phyloP scores from a whole-genome alignment of 768 basidiomycete genomes.

The Wakefieldia striispora region DNA sequence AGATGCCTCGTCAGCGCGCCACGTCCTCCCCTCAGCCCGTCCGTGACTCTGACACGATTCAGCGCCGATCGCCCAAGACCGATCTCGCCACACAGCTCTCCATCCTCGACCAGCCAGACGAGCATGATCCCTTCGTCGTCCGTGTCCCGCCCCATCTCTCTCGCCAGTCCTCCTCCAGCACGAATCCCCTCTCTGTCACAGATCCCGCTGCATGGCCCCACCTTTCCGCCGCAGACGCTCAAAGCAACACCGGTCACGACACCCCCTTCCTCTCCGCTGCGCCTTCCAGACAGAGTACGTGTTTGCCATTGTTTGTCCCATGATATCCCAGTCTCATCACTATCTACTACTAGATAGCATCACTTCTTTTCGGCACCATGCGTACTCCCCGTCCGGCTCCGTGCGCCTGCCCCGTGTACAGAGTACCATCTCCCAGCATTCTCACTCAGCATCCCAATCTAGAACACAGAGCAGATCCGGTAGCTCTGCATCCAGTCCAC shows the following conservation, averaged over 20 bases:
- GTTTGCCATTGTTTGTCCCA: slow-evolving; percentile 14
- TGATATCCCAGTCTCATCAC: slow-evolving; percentile 5
- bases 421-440: slow-evolving; percentile 30
- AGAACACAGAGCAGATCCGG: slow-evolving; percentile 43
- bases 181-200: slow-evolving; percentile 18
- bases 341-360: slow-evolving; percentile 21
- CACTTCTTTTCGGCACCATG: slow-evolving; percentile 29
- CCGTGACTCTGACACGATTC: slow-evolving; percentile 15
- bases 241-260: slow-evolving; percentile 22
- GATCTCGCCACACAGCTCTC: slow-evolving; percentile 17
- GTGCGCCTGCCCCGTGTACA: slow-evolving; percentile 34
- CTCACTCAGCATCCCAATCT: slow-evolving; percentile 43
- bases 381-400: slow-evolving; percentile 31
- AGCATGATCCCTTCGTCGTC: slow-evolving; percentile 47
- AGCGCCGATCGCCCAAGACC: slow-evolving; percentile 16
- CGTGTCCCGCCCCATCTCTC: slow-evolving; percentile 35
- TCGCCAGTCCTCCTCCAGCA: slow-evolving; percentile 27
- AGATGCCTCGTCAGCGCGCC: slow-evolving; percentile 13
- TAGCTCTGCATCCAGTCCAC: slow-evolving; percentile 52
- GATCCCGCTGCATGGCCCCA: slow-evolving; percentile 20
- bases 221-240: slow-evolving; percentile 15
- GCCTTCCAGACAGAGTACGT: slow-evolving; percentile 39
- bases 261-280: slow-evolving; percentile 28
- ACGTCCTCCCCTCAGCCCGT: slow-evolving; percentile 8
- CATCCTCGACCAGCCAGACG: slow-evolving; percentile 25